phyloP scores from a whole-genome alignment of 106 monocot genomes.

The Phalaenopsis equestris region DNA sequence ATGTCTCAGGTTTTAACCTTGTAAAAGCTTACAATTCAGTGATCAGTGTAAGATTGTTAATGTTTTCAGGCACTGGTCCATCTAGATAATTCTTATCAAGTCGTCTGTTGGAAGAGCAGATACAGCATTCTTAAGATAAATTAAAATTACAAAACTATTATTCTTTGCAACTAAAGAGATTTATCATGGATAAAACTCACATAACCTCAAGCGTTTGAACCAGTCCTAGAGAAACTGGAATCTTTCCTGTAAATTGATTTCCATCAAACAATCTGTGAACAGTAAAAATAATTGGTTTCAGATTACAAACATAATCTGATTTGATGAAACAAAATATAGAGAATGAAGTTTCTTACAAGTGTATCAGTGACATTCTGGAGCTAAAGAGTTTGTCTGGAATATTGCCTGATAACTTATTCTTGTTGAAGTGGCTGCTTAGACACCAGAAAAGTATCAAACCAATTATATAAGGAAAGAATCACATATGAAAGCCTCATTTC shows the following conservation, averaged over 20 bases:
- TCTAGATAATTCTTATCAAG: constrained; percentile 44
- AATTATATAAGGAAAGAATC: background rate
- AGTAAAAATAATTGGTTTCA: background rate
- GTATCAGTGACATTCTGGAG: constrained; percentile 58
- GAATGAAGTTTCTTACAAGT: constrained; percentile 51
- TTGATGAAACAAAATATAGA: background rate
- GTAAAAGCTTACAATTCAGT: constrained; percentile 42
- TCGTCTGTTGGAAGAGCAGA: constrained; percentile 23
- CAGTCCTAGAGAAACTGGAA: constrained; percentile 6
- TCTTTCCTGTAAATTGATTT: constrained; percentile 7
- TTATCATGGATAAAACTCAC: background rate
- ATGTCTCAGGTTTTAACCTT: background rate
- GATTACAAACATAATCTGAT: background rate
- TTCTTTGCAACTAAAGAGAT: background rate
- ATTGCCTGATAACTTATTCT: constrained; percentile 57
- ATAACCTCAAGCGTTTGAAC: constrained; percentile 6
- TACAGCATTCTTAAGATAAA: background rate
- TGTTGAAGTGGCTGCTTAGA: constrained; percentile 70
- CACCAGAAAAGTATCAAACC: background rate
- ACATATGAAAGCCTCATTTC: background rate
- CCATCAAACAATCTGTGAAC: constrained; percentile 4
- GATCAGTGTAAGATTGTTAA: constrained; percentile 34
- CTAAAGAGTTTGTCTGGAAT: constrained; percentile 65
- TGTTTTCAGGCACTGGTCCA: constrained; percentile 38
- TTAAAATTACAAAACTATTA: background rate